Conservation (phyloP, 495 filamentous ascomycete species). For the Aspergillus asperescens region DNA sequence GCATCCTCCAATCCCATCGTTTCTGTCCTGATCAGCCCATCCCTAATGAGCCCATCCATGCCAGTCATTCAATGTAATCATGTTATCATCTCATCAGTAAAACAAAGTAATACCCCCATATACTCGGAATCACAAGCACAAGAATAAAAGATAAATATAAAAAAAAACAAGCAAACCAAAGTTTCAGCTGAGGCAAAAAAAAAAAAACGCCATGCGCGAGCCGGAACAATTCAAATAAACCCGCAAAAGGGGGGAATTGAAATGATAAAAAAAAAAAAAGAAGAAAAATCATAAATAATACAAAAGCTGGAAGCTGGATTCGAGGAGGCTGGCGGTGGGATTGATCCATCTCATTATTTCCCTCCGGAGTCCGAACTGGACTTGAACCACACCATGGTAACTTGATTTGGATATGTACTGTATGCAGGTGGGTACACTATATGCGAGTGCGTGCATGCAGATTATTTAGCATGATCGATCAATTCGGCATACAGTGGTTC, state of each 20-base stretch:
- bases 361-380: no score
- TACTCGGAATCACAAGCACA: background rate
- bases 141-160: conserved; percentile 7
- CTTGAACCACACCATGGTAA: no score
- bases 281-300: background rate
- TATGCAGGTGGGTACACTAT: background rate
- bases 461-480: conserved; percentile 74
- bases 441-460: background rate
- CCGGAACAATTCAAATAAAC: background rate
- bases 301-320: background rate
- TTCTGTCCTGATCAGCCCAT: no score
- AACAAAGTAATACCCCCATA: background rate
- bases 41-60: background rate
- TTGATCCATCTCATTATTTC: no score
- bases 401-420: no score
- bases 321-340: no score
- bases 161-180: conserved; percentile 1
- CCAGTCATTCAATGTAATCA: conserved; percentile 3
- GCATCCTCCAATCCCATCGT: no score
- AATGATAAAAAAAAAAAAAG: conserved; percentile 7
- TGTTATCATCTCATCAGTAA: conserved; percentile 5
- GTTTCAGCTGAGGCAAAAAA: conserved; percentile 2
- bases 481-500: conserved; percentile 85
- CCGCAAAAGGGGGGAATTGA: background rate
- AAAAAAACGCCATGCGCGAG: conserved; percentile 4